A percentile compares a stretch with the other conserved stretches of the same genome.
Evolutionary conservation across 140 eudicot species (phyloP).

Genomic region (Anethum foeniculum): DNA sequence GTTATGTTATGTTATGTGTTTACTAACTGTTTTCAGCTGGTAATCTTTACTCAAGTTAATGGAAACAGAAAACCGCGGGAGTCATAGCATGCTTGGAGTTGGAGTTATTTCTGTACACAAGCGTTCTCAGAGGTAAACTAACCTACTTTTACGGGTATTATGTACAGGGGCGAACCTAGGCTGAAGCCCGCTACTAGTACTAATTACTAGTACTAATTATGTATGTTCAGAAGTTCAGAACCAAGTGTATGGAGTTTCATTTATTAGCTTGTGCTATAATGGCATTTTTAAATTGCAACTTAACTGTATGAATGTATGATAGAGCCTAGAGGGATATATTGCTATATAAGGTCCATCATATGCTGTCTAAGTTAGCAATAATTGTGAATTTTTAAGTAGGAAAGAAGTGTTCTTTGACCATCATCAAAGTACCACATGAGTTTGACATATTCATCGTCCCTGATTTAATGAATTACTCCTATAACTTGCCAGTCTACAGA

Average conservation of each 20-base stretch:
- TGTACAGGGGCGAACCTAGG: no score
- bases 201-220: no score
- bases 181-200: no score
- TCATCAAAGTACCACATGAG: neutral
- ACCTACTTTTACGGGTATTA: neutral
- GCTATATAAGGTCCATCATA: neutral
- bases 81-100: slow-evolving; percentile 34
- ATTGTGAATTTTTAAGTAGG: neutral
- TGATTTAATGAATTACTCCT: neutral
- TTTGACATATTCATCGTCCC: neutral
- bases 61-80: slow-evolving; percentile 49
- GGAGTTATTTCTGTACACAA: slow-evolving; percentile 44
- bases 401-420: neutral
- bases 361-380: neutral
- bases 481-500: neutral
- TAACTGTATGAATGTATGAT: neutral
- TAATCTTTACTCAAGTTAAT: slow-evolving; percentile 26
- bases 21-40: neutral
- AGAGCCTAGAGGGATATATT: neutral
- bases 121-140: slow-evolving; percentile 62
- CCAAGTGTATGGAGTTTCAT: neutral
- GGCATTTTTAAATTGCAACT: slow-evolving; percentile 17
- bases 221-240: neutral
- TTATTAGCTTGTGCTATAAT: slow-evolving; percentile 14
- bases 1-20: slow-evolving; percentile 6